phyloP scores from a whole-genome alignment of 2,329 filamentous ascomycete species.

The Metarhizium anisopliae region DNA sequence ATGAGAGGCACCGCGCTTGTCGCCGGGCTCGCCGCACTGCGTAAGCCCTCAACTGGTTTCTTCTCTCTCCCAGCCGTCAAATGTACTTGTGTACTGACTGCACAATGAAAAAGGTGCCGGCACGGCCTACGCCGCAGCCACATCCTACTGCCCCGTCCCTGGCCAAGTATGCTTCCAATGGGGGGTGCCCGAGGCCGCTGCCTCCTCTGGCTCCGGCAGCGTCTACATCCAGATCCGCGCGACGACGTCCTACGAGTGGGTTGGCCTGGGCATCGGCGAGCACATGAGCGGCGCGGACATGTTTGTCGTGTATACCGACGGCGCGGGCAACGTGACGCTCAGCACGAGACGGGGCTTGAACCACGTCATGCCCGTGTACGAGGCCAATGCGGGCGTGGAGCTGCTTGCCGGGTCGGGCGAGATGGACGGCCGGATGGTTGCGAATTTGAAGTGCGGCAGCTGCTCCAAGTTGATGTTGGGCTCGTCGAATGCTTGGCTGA shows the following conservation, averaged over 20 bases:
- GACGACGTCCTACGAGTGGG: constrained; percentile 44
- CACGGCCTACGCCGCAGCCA: constrained; percentile 13
- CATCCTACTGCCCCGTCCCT: constrained; percentile 31
- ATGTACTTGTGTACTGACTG: background rate
- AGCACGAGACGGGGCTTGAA: constrained; percentile 43
- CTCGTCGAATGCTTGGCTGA: constrained; percentile 39
- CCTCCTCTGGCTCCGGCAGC: constrained; percentile 39
- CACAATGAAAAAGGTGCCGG: background rate
- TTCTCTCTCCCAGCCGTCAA: background rate
- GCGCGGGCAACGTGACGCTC: constrained; percentile 50
- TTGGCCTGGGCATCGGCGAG: constrained; percentile 47
- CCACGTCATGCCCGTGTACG: constrained; percentile 39
- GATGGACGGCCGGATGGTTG: constrained; percentile 40
- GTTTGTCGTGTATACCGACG: constrained; percentile 53
- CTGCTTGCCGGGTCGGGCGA: constrained; percentile 53
- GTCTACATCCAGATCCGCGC: constrained; percentile 54
- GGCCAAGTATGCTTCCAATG: constrained; percentile 44
- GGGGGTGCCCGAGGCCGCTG: constrained; percentile 42
- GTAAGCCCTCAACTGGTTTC: background rate
- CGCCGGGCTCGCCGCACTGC: background rate
- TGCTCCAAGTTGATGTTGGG: constrained; percentile 39
- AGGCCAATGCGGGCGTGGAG: constrained; percentile 33
- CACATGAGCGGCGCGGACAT: constrained; percentile 50
- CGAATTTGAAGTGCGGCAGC: constrained; percentile 48
- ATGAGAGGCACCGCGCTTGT: background rate